A percentile compares a stretch with the other conserved stretches of the same genome.
Evolutionary conservation across 306 rosid genomes (phyloP).

Genomic region (Herpetospermum pedunculosum): DNA sequence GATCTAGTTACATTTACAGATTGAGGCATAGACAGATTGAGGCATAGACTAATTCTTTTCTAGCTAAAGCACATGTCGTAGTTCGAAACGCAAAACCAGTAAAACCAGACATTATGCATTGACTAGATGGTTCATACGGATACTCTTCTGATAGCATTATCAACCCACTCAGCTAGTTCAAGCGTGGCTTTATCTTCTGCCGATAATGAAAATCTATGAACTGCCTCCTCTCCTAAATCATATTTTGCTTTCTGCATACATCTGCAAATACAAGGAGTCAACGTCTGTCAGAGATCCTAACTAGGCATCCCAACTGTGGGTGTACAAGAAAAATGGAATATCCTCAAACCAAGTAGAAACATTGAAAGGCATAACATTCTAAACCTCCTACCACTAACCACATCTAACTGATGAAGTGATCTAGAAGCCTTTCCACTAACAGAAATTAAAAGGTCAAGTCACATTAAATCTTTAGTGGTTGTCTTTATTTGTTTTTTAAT

Average conservation of each 20-base stretch:
- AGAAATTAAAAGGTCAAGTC: not conserved
- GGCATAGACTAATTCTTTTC: not conserved
- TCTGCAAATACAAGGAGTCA: constrained; percentile 32
- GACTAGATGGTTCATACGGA: constrained; percentile 48
- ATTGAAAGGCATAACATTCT: not conserved
- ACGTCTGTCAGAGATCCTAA: not conserved
- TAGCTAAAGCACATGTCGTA: not conserved
- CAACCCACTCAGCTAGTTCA: constrained; percentile 98
- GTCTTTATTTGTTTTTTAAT: not conserved
- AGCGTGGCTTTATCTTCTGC: constrained; percentile 98
- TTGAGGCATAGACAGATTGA: constrained; percentile 10
- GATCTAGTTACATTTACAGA: not conserved
- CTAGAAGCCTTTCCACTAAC: not conserved
- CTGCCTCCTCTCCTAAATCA: constrained; percentile 95
- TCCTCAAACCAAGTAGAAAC: not conserved
- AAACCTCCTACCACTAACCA: not conserved
- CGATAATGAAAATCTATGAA: constrained; percentile 85
- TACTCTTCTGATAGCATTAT: constrained; percentile 63
- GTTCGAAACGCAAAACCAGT: constrained; percentile 7
- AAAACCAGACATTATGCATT: constrained; percentile 13
- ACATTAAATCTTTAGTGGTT: not conserved
- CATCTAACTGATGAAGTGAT: not conserved
- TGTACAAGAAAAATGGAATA: not conserved
- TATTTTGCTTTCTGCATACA: constrained; percentile 98
- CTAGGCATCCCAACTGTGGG: not conserved